Percentiles rank a stretch among this genome's conserved stretches.
Evolutionary conservation across 75 land plant genomes (phyloP).

Genomic region (Cryptomeria japonica): DNA sequence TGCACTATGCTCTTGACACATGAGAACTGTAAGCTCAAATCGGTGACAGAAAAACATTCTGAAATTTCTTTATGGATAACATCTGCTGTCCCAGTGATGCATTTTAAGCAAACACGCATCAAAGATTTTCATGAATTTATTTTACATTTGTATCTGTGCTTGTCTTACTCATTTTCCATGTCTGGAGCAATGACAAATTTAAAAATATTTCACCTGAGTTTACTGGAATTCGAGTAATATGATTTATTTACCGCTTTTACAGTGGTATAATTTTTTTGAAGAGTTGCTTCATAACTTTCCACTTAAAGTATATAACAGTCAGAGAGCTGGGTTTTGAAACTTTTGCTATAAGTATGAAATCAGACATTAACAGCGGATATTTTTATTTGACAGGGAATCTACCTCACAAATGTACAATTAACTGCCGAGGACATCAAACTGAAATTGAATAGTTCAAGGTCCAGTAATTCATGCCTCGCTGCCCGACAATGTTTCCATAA

Average conservation of each 20-base stretch:
- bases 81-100: background rate
- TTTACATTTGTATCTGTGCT: background rate
- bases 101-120: background rate
- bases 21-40: background rate
- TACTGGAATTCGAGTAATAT: background rate
- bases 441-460: slow-evolving; percentile 4
- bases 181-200: background rate
- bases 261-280: background rate
- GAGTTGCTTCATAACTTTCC: background rate
- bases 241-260: background rate
- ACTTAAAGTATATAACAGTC: background rate
- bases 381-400: slow-evolving; percentile 10
- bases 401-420: slow-evolving; percentile 9
- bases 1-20: background rate
- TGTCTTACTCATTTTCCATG: background rate
- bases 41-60: background rate
- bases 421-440: slow-evolving; percentile 6
- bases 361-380: background rate
- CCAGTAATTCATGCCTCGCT: background rate
- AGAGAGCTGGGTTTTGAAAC: background rate
- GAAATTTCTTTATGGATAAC: background rate
- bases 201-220: background rate
- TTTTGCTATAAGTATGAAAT: background rate
- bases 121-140: background rate
- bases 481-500: background rate